Conservation (phyloP, 805 yeast species). For the Debaryomyces prosopidis region DNA sequence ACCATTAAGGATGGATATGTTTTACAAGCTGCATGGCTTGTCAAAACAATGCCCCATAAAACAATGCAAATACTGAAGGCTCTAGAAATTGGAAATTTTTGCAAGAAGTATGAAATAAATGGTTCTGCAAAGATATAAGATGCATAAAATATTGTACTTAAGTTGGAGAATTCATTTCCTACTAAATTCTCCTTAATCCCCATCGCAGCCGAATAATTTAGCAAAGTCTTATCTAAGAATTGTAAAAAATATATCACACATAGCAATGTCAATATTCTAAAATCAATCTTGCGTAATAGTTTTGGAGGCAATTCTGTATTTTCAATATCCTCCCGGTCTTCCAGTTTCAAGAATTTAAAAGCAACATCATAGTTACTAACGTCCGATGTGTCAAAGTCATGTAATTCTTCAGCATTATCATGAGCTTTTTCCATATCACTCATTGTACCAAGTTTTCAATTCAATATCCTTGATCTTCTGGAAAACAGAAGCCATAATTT, state of each 20-base stretch:
- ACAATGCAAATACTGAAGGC: constrained; percentile 47
- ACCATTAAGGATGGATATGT: constrained; percentile 56
- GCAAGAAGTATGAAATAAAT: constrained; percentile 39
- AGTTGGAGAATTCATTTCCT: constrained; percentile 49
- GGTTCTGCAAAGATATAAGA: constrained; percentile 58
- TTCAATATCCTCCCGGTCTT: not conserved
- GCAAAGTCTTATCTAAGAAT: constrained; percentile 58
- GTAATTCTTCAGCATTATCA: not conserved
- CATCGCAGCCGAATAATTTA: constrained; percentile 65
- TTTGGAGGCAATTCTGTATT: not conserved
- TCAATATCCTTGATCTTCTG: too few relatives aligned
- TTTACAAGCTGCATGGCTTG: constrained; percentile 52
- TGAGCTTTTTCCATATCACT: not conserved
- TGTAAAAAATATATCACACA: constrained; percentile 57
- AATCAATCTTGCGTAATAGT: constrained; percentile 44
- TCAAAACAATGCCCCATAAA: constrained; percentile 55
- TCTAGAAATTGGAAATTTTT: constrained; percentile 54
- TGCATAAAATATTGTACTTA: constrained; percentile 55
- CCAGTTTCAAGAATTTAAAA: not conserved
- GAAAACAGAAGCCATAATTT: too few relatives aligned
- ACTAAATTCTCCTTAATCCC: constrained; percentile 54
- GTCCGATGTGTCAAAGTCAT: not conserved
- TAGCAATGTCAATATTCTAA: constrained; percentile 47
- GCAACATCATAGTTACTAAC: not conserved
- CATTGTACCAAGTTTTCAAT: not conserved